Evolutionary conservation across 2,329 filamentous ascomycete genomes (phyloP), one percentile per base, ranked within the genome.

Genomic region (Colletotrichum tropicicola): DNA sequence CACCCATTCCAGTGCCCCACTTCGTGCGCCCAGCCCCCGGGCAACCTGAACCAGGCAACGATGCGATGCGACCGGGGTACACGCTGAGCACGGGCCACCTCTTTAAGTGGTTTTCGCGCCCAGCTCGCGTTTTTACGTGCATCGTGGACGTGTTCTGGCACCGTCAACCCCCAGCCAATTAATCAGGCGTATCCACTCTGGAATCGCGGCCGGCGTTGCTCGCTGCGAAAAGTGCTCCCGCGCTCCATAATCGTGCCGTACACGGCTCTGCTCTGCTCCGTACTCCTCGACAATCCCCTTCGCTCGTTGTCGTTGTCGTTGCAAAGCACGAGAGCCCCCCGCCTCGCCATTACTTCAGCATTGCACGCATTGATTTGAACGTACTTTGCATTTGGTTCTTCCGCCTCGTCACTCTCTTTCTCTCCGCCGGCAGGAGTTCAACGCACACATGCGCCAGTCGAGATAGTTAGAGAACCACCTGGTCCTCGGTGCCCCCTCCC

Each of bases 61-160:
- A 53, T 49, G 27, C 19, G 52, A 15, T 39, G n/a, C 32, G n/a
- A 64, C 65, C 25, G 39, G 59, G 59, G 32, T 65, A 62, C 67
- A 66, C 67, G 67, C 12, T 6, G 17, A 66, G 71, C 64, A 71
- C 68, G 39, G 71, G 43, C 66, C 68, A 51, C 13, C 5, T 21
- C 17, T 47, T 68, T 67, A 67, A 69, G 65, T 68, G 65, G 51
- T 65, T 56, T 53, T 64, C 61, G 65, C 62, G 54, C 44, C 57
- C 32, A 54, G 62, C 49, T 68, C 68, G 68, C 68, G 68, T 70
- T 64, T 62, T 65, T 64, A 69, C 68, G 68, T 69, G 68, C 44
- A 66, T 58, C 68, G 57, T 58, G 59, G 57, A 54, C 65, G 61
- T 62, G 66, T 66, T 65, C 59, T 53, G 68, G 57, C 59, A 58